These are phyloP conservation scores for Haberlea rhodopensis DNA, from an alignment of 257 asterid genomes.

Conservation along the genomic window DNA sequence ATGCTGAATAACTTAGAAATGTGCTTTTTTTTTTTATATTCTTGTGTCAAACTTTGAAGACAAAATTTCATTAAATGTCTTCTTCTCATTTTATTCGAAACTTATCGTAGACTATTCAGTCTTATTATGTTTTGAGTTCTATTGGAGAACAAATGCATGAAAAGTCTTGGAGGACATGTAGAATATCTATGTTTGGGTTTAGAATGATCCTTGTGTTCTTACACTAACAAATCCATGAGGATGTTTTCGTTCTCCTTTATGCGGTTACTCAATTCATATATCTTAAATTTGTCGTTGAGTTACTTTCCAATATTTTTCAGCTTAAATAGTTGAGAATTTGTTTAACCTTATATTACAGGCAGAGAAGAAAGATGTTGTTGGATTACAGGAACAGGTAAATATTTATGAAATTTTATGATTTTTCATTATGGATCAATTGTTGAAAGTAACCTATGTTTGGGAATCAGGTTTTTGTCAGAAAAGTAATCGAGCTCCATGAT, in stretches of 20 bases:
- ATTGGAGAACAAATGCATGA: background rate
- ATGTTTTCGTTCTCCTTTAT: background rate
- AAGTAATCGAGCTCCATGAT: conserved; percentile 55
- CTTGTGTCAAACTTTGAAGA: background rate
- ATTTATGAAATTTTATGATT: conserved; percentile 3
- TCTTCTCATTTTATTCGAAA: background rate
- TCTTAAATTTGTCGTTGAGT: background rate
- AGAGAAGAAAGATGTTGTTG: conserved; percentile 72
- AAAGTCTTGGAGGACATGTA: background rate
- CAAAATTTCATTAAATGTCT: background rate
- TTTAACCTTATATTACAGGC: conserved; percentile 44
- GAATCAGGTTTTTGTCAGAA: conserved; percentile 33
- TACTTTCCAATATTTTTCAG: background rate
- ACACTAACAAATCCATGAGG: no score
- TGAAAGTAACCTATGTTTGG: conserved; percentile 26
- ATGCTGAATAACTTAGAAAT: background rate
- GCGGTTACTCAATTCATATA: background rate
- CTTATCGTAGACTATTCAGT: background rate
- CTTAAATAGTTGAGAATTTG: conserved; percentile 1
- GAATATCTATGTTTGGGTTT: background rate
- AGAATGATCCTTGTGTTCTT: background rate
- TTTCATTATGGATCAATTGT: background rate
- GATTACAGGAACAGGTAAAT: conserved; percentile 83
- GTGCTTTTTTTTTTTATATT: background rate
- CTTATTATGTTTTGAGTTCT: background rate